These are phyloP conservation scores for Erythrophleum ivorense DNA, from an alignment of 331 rosid genomes.

Conservation along the genomic window DNA sequence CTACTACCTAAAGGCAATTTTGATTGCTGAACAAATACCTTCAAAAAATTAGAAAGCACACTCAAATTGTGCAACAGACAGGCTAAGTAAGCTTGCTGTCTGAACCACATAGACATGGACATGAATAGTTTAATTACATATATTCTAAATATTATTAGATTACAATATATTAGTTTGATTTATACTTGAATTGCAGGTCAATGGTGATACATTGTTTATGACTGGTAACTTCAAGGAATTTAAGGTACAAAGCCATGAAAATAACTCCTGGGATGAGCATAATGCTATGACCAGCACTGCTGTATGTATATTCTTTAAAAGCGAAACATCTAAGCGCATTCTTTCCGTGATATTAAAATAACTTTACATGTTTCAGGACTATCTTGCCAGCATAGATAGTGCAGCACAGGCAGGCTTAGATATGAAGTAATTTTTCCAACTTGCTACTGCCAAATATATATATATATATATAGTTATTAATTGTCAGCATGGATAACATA, in stretches of 20 bases:
- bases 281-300: slow-evolving; percentile 88
- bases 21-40: neutral
- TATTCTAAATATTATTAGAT: slow-evolving; percentile 8
- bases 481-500: neutral
- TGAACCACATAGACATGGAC: neutral
- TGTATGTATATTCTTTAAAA: slow-evolving; percentile 55
- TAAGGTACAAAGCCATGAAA: slow-evolving; percentile 72
- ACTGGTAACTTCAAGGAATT: slow-evolving; percentile 92
- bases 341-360: slow-evolving; percentile 41
- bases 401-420: slow-evolving; percentile 74
- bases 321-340: slow-evolving; percentile 7
- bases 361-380: slow-evolving; percentile 71
- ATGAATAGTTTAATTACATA: neutral
- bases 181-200: slow-evolving; percentile 73
- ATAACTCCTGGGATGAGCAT: slow-evolving; percentile 78
- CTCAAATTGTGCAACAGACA: neutral
- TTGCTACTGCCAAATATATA: slow-evolving; percentile 1
- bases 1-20: neutral
- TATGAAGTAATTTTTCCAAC: slow-evolving; percentile 68
- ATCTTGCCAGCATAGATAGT: slow-evolving; percentile 85
- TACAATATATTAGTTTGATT: slow-evolving; percentile 15
- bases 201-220: slow-evolving; percentile 93
- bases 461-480: slow-evolving; percentile 12
- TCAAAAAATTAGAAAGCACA: neutral
- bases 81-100: neutral